Evolutionary conservation across 2,329 filamentous ascomycete genomes (phyloP).

Genomic region (Aspergillus intermedius): DNA sequence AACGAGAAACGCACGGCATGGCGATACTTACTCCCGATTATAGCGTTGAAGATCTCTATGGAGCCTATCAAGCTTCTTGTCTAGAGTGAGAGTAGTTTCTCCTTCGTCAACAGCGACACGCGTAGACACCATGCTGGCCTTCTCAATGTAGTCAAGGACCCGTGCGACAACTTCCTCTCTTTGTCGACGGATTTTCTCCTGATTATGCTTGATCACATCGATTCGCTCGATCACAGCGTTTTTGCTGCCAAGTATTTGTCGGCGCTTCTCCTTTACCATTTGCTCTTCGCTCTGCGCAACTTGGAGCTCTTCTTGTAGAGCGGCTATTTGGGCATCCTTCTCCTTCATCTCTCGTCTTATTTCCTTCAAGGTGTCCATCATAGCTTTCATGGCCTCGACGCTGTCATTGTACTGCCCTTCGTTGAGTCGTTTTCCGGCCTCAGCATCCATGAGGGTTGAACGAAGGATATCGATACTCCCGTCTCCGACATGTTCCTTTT

Average conservation of each 20-base stretch:
- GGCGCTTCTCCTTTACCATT: slow-evolving; percentile 44
- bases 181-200: slow-evolving; percentile 42
- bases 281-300: slow-evolving; percentile 53
- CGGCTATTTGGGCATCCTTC: slow-evolving; percentile 29
- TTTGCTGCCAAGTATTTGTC: slow-evolving; percentile 53
- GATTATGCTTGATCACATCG: slow-evolving; percentile 45
- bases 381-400: slow-evolving; percentile 36
- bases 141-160: slow-evolving; percentile 49
- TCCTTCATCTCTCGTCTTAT: slow-evolving; percentile 29
- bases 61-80: slow-evolving; percentile 47
- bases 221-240: slow-evolving; percentile 53
- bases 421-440: slow-evolving; percentile 40
- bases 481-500: slow-evolving; percentile 55
- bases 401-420: slow-evolving; percentile 46
- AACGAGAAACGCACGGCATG: background rate
- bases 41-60: slow-evolving; percentile 53
- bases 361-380: slow-evolving; percentile 34
- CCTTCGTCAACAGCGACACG: slow-evolving; percentile 59
- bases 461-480: slow-evolving; percentile 57
- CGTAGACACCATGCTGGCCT: slow-evolving; percentile 50
- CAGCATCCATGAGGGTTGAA: slow-evolving; percentile 51
- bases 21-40: slow-evolving; percentile 40
- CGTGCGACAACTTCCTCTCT: slow-evolving; percentile 42
- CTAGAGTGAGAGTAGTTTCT: slow-evolving; percentile 53
- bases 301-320: slow-evolving; percentile 39